Evolutionary conservation across 805 yeast genomes (phyloP).

Genomic region (Saturnispora hagleri): DNA sequence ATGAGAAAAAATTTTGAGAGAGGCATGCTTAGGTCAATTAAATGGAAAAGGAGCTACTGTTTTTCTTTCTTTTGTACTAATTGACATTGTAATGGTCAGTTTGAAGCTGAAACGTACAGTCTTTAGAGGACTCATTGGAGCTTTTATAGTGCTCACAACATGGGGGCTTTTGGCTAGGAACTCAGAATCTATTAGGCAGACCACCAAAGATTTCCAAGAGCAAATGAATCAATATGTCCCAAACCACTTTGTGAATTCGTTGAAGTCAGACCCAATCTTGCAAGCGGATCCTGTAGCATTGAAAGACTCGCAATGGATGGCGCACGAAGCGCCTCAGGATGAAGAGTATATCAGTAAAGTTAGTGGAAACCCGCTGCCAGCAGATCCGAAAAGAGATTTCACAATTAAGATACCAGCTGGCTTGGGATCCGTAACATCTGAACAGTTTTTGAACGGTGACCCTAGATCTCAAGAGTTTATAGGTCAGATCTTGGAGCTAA

Average conservation of each 20-base stretch:
- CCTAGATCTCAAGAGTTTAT: constrained; percentile 23
- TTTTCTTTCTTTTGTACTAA: background rate
- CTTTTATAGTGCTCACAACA: background rate
- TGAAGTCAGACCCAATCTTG: background rate
- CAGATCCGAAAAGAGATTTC: constrained; percentile 17
- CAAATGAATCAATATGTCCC: background rate
- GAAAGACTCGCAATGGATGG: background rate
- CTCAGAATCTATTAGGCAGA: background rate
- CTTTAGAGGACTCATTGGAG: background rate
- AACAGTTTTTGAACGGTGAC: constrained; percentile 22
- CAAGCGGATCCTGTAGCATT: background rate
- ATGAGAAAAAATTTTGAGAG: background rate
- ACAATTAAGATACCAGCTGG: constrained; percentile 19
- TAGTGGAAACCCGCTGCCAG: background rate
- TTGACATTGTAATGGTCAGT: background rate
- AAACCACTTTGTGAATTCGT: constrained; percentile 1
- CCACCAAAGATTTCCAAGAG: background rate
- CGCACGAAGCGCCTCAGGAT: background rate
- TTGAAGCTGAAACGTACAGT: background rate
- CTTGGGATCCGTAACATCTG: constrained; percentile 18
- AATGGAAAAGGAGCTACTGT: background rate
- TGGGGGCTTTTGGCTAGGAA: background rate
- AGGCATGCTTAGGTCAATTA: background rate
- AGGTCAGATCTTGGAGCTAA: constrained; percentile 21
- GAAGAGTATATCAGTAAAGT: background rate